These are phyloP conservation scores for Chrysoporthe deuterocubensis DNA, from an alignment of 2,329 filamentous ascomycete species.

Conservation along the genomic window DNA sequence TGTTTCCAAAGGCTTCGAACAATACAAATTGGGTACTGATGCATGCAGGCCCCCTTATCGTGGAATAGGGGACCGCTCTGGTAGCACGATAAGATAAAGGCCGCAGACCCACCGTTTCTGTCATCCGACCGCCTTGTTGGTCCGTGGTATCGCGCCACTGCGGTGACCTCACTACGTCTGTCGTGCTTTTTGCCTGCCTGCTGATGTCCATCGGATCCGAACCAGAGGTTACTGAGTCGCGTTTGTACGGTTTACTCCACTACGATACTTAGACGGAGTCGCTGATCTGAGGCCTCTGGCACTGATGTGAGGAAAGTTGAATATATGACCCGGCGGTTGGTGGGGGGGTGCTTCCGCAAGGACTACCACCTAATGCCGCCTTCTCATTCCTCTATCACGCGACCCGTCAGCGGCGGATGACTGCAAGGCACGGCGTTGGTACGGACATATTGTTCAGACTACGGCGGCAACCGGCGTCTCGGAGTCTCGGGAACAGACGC, in stretches of 20 bases:
- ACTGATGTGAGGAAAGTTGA: not conserved
- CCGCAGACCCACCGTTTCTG: slow-evolving; percentile 20
- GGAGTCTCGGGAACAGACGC: not conserved
- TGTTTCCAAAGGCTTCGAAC: not conserved
- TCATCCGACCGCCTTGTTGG: slow-evolving; percentile 8
- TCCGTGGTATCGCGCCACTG: not conserved
- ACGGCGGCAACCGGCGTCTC: slow-evolving; percentile 17
- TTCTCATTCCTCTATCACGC: not conserved
- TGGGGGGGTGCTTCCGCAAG: not conserved
- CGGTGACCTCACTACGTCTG: slow-evolving; percentile 1
- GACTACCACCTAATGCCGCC: not conserved
- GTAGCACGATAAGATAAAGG: slow-evolving; percentile 17
- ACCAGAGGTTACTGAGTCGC: not conserved
- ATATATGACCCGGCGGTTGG: not conserved
- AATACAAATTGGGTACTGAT: not conserved
- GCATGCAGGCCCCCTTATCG: slow-evolving; percentile 14
- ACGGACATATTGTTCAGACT: not conserved
- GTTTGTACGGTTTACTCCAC: not conserved
- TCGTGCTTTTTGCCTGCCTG: not conserved
- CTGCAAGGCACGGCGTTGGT: not conserved
- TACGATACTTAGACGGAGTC: not conserved
- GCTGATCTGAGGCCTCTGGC: not conserved
- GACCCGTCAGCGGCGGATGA: not conserved
- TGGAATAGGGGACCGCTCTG: slow-evolving; percentile 7
- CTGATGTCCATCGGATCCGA: not conserved